Conservation (phyloP, 257 asterid species). For the Solanum peruvianum region DNA sequence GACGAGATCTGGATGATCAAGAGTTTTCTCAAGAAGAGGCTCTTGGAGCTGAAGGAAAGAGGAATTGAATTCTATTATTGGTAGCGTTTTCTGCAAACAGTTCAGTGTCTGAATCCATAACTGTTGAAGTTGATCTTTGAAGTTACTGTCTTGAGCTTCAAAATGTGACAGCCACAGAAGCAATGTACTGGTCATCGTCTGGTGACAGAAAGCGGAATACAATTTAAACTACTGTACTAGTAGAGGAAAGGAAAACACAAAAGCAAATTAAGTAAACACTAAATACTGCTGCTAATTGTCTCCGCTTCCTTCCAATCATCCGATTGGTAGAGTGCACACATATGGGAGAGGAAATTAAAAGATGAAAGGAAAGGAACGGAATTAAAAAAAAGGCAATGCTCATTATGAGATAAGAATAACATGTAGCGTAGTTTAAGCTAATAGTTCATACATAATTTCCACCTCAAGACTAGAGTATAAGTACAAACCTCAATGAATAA, state of each 20-base stretch:
- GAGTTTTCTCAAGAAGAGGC: constrained; percentile 52
- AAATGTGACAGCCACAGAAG: constrained; percentile 52
- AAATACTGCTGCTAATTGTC: not conserved
- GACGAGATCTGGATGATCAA: constrained; percentile 47
- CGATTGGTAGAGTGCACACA: not conserved
- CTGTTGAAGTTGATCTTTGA: constrained; percentile 27
- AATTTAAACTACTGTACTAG: not conserved
- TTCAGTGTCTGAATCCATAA: constrained; percentile 49
- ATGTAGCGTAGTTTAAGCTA: not conserved
- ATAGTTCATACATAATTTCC: not conserved
- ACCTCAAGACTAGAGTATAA: not conserved
- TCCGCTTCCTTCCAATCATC: not conserved
- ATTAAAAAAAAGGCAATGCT: not conserved
- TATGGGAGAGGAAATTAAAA: not conserved
- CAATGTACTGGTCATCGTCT: constrained; percentile 39
- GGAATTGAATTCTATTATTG: constrained; percentile 40
- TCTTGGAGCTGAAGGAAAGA: constrained; percentile 43
- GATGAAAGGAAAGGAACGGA: not conserved
- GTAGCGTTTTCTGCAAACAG: constrained; percentile 37
- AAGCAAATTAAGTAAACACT: not conserved
- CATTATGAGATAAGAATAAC: not conserved
- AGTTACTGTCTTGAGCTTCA: constrained; percentile 28
- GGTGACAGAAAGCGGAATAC: constrained; percentile 6
- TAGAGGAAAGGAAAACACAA: not conserved
- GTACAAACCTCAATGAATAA: constrained; percentile 39